These are phyloP conservation scores for Penicillium flavigenum DNA, from an alignment of 495 filamentous ascomycete genomes.

Conservation along the genomic window DNA sequence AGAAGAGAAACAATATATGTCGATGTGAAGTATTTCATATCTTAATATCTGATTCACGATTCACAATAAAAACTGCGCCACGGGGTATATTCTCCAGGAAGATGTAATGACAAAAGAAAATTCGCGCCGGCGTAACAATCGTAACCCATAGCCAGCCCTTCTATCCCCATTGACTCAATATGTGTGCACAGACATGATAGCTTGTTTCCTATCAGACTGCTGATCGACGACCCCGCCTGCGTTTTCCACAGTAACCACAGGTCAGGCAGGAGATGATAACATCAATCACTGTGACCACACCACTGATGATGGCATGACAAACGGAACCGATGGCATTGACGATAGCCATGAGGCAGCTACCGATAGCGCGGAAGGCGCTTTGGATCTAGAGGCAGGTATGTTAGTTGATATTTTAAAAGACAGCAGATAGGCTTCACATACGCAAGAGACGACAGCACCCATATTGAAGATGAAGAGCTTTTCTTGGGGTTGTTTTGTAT, in stretches of 20 bases:
- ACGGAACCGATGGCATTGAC: slow-evolving; percentile 75
- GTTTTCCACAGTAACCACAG: slow-evolving; percentile 60
- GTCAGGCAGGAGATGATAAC: slow-evolving; percentile 86
- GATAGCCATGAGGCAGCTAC: slow-evolving; percentile 77
- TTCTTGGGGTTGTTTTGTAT: slow-evolving; percentile 1
- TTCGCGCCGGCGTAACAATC: slow-evolving; percentile 8
- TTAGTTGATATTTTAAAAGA: slow-evolving; percentile 19
- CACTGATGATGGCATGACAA: slow-evolving; percentile 77
- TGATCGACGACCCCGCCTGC: slow-evolving; percentile 34
- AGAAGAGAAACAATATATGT: neutral
- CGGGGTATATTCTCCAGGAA: slow-evolving; percentile 13
- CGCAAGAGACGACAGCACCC: slow-evolving; percentile 95
- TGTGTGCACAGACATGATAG: neutral
- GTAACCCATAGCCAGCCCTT: slow-evolving; percentile 3
- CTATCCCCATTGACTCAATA: neutral
- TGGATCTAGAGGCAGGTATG: slow-evolving; percentile 57
- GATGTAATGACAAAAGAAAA: neutral
- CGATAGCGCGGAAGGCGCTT: slow-evolving; percentile 79
- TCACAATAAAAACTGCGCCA: slow-evolving; percentile 4
- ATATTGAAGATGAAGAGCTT: slow-evolving; percentile 53
- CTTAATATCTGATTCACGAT: slow-evolving; percentile 1
- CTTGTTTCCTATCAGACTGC: slow-evolving; percentile 19
- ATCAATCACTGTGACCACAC: slow-evolving; percentile 73
- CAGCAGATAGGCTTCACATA: slow-evolving; percentile 53
- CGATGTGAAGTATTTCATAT: neutral